These are phyloP conservation scores for Fusarium sulawesiense DNA, from an alignment of 2,329 filamentous ascomycete genomes.

Conservation along the genomic window DNA sequence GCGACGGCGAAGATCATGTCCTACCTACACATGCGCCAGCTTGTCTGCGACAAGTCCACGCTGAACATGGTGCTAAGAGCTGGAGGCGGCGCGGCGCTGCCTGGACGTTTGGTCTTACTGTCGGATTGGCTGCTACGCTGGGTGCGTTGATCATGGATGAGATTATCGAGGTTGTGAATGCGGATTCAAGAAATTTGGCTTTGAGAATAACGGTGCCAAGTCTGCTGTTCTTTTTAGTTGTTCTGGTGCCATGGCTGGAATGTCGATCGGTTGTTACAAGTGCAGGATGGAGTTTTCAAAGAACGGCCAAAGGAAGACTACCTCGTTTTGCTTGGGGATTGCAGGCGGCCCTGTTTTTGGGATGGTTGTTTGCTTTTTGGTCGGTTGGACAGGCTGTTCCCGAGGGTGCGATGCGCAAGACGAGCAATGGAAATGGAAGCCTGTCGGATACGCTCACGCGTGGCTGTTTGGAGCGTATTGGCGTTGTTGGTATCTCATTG, in stretches of 20 bases:
- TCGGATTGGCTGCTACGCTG: constrained; percentile 80
- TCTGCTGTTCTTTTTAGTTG: constrained; percentile 77
- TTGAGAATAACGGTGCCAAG: constrained; percentile 76
- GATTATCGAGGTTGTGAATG: constrained; percentile 79
- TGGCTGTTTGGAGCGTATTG: constrained; percentile 75
- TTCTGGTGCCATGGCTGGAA: constrained; percentile 82
- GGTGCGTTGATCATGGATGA: constrained; percentile 86
- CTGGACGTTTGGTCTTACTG: constrained; percentile 78
- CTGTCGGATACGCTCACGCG: constrained; percentile 57
- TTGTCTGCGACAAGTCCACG: constrained; percentile 67
- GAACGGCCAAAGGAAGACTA: constrained; percentile 65
- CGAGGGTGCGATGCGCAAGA: constrained; percentile 45
- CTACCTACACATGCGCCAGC: constrained; percentile 72
- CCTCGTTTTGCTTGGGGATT: constrained; percentile 72
- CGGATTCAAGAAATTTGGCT: constrained; percentile 73
- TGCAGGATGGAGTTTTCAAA: constrained; percentile 71
- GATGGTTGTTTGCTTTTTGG: constrained; percentile 83
- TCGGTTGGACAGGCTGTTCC: constrained; percentile 75
- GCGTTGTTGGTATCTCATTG: constrained; percentile 84
- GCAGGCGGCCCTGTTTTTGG: constrained; percentile 69
- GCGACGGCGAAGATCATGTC: constrained; percentile 70
- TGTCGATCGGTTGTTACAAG: constrained; percentile 72
- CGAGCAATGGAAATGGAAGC: constrained; percentile 43
- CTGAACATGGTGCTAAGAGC: constrained; percentile 66
- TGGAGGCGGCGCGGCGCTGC: constrained; percentile 65